phyloP scores from a whole-genome alignment of 805 yeast species.

The Alloascoidea hylecoeti region DNA sequence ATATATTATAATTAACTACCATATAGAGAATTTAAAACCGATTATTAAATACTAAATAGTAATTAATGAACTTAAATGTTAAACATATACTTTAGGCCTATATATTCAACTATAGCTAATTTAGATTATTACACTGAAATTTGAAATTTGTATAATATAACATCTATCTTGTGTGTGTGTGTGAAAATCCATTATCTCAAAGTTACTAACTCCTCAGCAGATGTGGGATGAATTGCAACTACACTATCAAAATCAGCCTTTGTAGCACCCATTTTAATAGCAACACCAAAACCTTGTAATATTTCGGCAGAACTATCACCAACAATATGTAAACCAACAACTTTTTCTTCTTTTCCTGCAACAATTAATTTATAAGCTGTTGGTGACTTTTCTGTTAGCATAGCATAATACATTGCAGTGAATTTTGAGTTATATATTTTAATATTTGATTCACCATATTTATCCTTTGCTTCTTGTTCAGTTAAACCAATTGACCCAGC shows the following conservation, averaged over 20 bases:
- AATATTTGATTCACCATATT: conserved; percentile 69
- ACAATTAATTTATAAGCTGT: conserved; percentile 75
- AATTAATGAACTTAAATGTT: too few relatives aligned
- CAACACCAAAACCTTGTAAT: conserved; percentile 97
- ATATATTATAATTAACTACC: too few relatives aligned
- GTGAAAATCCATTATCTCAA: conserved; percentile 28
- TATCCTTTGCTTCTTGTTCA: conserved; percentile 60
- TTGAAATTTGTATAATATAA: too few relatives aligned
- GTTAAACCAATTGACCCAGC: conserved; percentile 88
- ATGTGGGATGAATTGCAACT: conserved; percentile 97
- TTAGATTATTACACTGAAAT: too few relatives aligned
- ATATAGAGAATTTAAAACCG: too few relatives aligned
- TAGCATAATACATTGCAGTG: conserved; percentile 87
- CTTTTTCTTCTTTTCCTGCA: conserved; percentile 76
- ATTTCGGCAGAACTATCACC: conserved; percentile 90
- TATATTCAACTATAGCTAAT: too few relatives aligned
- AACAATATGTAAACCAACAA: conserved; percentile 86
- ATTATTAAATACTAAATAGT: too few relatives aligned
- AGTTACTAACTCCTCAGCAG: conserved; percentile 96
- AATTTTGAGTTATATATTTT: conserved; percentile 76
- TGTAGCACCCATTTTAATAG: conserved; percentile 98
- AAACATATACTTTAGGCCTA: too few relatives aligned
- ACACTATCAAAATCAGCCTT: conserved; percentile 88
- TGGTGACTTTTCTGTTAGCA: conserved; percentile 68
- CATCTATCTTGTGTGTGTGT: too few relatives aligned